Conservation (phyloP, 2,329 filamentous ascomycete species). For the Trichoderma sp. region DNA sequence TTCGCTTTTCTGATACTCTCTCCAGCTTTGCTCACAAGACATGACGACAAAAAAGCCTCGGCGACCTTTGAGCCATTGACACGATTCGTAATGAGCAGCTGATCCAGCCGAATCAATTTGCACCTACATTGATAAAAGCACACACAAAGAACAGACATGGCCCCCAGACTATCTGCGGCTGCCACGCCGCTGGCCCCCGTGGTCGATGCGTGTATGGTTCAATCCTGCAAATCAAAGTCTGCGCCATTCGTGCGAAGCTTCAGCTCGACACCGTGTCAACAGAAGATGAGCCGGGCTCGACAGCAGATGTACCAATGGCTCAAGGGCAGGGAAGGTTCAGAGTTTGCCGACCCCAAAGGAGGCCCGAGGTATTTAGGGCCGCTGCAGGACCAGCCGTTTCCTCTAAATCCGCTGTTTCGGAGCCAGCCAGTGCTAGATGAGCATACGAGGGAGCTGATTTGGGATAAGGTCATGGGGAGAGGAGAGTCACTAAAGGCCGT, state of each 20-base stretch:
- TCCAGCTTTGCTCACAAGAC: neutral
- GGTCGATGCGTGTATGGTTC: slow-evolving; percentile 28
- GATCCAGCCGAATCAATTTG: neutral
- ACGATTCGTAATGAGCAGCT: slow-evolving; percentile 1
- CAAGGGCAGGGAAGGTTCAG: slow-evolving; percentile 28
- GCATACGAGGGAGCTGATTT: slow-evolving; percentile 69
- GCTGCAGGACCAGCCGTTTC: slow-evolving; percentile 61
- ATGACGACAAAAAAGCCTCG: neutral
- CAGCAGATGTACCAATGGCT: slow-evolving; percentile 42
- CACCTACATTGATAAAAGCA: neutral
- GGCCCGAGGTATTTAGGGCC: slow-evolving; percentile 40
- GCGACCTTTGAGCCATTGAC: slow-evolving; percentile 5
- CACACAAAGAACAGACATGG: slow-evolving; percentile 27
- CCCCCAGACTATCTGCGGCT: slow-evolving; percentile 33
- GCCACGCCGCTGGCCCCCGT: slow-evolving; percentile 33
- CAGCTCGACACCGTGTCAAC: slow-evolving; percentile 39
- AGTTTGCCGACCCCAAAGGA: slow-evolving; percentile 27
- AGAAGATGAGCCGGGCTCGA: slow-evolving; percentile 39
- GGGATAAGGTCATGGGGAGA: slow-evolving; percentile 61
- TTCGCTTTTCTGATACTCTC: slow-evolving; percentile 1
- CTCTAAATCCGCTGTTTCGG: slow-evolving; percentile 67
- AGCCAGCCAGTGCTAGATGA: slow-evolving; percentile 74
- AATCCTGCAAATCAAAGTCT: slow-evolving; percentile 20
- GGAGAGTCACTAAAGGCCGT: slow-evolving; percentile 72
- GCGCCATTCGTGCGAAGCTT: slow-evolving; percentile 35